Evolutionary conservation across 441 rosid genomes (phyloP).

Genomic region (Gossypium schwendimanii): DNA sequence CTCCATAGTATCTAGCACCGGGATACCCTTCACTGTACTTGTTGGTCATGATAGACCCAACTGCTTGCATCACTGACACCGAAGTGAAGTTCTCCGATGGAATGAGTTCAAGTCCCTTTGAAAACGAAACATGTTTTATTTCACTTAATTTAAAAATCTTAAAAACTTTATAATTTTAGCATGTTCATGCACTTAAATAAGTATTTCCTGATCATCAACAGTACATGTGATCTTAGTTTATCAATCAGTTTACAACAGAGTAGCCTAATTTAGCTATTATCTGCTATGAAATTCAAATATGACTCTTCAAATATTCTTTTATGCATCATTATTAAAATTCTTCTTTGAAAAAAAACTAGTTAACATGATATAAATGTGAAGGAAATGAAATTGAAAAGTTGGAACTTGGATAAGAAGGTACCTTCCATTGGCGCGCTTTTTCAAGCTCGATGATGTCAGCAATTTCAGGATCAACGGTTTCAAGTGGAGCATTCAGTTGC

Average conservation of each 20-base stretch:
- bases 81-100: conserved; percentile 98
- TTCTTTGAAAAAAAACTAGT: too few species aligned
- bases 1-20: conserved; percentile 95
- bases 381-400: background rate
- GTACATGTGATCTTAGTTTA: background rate
- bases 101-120: conserved; percentile 82
- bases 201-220: background rate
- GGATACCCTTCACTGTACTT: conserved; percentile 97
- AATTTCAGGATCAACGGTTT: conserved; percentile 84
- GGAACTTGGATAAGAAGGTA: background rate
- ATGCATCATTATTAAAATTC: too few species aligned
- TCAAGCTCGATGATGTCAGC: conserved; percentile 93
- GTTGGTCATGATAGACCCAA: conserved; percentile 89
- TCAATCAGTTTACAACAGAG: too few species aligned
- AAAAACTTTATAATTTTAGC: background rate
- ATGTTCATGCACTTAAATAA: background rate
- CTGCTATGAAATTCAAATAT: too few species aligned
- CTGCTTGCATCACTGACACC: conserved; percentile 82
- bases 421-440: conserved; percentile 99
- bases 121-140: conserved; percentile 11
- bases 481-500: conserved; percentile 82
- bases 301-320: too few species aligned
- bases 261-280: too few species aligned
- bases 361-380: background rate
- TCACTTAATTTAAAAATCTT: background rate